These are phyloP conservation scores for Rosa persica DNA, from an alignment of 306 rosid species.

Conservation along the genomic window DNA sequence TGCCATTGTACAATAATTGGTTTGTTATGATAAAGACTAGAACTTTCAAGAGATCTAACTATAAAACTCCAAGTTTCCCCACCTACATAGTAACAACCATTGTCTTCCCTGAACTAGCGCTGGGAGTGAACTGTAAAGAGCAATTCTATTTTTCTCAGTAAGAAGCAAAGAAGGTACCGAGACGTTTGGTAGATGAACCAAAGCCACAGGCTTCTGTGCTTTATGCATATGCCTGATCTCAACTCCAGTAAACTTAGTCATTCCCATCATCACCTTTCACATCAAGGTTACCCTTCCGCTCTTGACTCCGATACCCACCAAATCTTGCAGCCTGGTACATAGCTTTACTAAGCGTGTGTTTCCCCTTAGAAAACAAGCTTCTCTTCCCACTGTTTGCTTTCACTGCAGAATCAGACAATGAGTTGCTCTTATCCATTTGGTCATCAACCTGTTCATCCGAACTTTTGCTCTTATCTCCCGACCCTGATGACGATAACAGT, in stretches of 20 bases:
- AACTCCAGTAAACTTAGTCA: constrained; percentile 41
- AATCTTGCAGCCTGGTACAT: constrained; percentile 58
- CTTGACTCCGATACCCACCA: constrained; percentile 51
- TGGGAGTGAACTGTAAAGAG: constrained; percentile 78
- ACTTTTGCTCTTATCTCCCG: constrained; percentile 38
- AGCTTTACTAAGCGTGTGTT: constrained; percentile 62
- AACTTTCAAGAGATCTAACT: constrained; percentile 12
- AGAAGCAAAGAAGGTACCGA: constrained; percentile 83
- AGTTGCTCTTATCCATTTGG: constrained; percentile 25
- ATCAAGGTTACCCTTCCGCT: constrained; percentile 41
- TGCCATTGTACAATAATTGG: not conserved
- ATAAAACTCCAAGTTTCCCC: constrained; percentile 21
- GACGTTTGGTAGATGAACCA: constrained; percentile 47
- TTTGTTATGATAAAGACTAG: not conserved
- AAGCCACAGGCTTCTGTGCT: constrained; percentile 36
- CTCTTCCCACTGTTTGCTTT: constrained; percentile 61
- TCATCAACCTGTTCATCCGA: constrained; percentile 40
- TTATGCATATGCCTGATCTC: constrained; percentile 55
- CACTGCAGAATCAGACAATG: constrained; percentile 32
- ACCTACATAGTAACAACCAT: constrained; percentile 90
- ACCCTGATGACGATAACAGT: constrained; percentile 54
- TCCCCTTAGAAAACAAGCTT: constrained; percentile 70
- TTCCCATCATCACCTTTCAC: constrained; percentile 36
- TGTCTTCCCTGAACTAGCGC: constrained; percentile 85
- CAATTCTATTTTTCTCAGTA: constrained; percentile 48